Evolutionary conservation across 2,329 filamentous ascomycete genomes (phyloP).

Genomic region (Pseudocercospora fijiensis): DNA sequence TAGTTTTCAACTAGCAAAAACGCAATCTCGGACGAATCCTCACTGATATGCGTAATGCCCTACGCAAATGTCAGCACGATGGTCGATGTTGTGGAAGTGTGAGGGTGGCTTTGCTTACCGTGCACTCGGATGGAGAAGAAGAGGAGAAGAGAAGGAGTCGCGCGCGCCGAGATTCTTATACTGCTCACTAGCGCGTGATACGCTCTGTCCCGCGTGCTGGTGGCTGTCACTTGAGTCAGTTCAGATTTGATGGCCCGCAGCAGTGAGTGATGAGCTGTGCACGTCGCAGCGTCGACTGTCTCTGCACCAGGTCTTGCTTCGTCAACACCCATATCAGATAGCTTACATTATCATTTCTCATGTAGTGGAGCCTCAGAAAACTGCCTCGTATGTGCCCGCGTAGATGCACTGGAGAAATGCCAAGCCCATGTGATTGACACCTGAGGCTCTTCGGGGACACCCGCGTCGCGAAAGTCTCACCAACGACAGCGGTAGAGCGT

Average conservation of each 20-base stretch:
- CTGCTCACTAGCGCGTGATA: background rate
- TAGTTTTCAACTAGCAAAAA: slow-evolving; percentile 94
- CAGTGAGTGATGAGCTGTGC: background rate
- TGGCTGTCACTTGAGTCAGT: background rate
- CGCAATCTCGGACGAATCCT: slow-evolving; percentile 82
- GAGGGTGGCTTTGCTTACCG: background rate
- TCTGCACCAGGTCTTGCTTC: too few species aligned
- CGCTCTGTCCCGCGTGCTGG: background rate
- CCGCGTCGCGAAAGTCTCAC: slow-evolving; percentile 10
- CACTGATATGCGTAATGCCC: slow-evolving; percentile 81
- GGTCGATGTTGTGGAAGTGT: background rate
- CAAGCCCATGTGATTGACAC: background rate
- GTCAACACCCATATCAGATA: too few species aligned
- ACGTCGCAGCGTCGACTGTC: background rate
- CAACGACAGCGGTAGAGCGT: background rate
- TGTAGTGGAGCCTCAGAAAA: too few species aligned
- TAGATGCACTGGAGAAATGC: background rate
- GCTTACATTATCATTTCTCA: too few species aligned
- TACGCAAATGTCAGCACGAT: background rate
- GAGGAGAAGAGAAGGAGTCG: slow-evolving; percentile 24
- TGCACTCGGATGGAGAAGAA: slow-evolving; percentile 50
- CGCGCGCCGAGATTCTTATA: background rate
- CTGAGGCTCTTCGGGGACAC: background rate
- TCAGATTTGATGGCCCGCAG: background rate
- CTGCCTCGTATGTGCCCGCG: too few species aligned